Evolutionary conservation across 1,284 basidiomycete species (phyloP).

Genomic region (Papiliotrema nemorosa): DNA sequence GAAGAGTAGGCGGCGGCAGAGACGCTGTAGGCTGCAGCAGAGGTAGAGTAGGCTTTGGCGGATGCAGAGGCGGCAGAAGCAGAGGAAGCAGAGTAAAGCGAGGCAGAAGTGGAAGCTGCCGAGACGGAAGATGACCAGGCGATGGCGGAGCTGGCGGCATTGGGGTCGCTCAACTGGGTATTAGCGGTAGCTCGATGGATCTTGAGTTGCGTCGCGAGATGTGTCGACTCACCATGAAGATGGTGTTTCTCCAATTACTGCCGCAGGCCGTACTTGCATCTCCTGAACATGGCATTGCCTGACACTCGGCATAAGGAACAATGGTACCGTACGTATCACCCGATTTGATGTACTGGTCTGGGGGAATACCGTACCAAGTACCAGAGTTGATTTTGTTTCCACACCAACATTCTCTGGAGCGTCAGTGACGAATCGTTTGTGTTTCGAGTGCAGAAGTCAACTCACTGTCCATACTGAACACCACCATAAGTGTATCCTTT

Average conservation of each 20-base stretch:
- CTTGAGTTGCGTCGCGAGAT: too few relatives aligned
- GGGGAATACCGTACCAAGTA: background rate
- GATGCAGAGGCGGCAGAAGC: background rate
- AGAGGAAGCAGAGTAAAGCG: background rate
- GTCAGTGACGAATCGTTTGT: too few relatives aligned
- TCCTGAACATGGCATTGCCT: slow-evolving; percentile 19
- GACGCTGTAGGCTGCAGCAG: background rate
- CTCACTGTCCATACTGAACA: slow-evolving; percentile 23
- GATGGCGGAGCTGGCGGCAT: background rate
- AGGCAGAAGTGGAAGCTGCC: background rate
- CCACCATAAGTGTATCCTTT: slow-evolving; percentile 34
- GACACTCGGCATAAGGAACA: slow-evolving; percentile 5
- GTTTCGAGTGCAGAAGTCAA: too few relatives aligned
- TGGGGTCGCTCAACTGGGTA: background rate
- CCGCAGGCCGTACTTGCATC: slow-evolving; percentile 29
- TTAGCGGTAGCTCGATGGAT: background rate
- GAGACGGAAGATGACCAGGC: background rate
- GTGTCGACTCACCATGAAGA: slow-evolving; percentile 4
- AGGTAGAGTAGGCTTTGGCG: background rate
- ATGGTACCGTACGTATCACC: slow-evolving; percentile 18
- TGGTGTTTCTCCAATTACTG: slow-evolving; percentile 10
- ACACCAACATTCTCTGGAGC: slow-evolving; percentile 28
- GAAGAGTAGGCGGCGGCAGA: slow-evolving; percentile 7
- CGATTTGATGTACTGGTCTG: slow-evolving; percentile 5
- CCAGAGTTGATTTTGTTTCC: slow-evolving; percentile 13